These are phyloP conservation scores for Clathrus columnatus DNA, from an alignment of 768 basidiomycete genomes.

Conservation along the genomic window DNA sequence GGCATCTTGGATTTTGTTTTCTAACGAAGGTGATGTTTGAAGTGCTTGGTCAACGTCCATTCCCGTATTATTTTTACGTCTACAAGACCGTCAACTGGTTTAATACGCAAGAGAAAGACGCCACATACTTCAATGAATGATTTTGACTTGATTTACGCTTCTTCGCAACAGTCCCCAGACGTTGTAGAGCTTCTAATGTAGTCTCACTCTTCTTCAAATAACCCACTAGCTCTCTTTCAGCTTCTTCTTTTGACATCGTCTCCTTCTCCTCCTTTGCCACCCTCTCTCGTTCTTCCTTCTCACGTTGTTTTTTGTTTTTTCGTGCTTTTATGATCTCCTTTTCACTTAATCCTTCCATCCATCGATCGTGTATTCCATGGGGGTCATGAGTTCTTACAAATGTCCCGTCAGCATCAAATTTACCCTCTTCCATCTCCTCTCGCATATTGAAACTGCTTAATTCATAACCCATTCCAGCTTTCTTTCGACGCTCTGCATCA, in stretches of 20 bases:
- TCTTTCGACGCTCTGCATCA: constrained; percentile 63
- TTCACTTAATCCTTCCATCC: constrained; percentile 87
- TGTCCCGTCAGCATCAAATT: constrained; percentile 89
- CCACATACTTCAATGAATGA: not conserved
- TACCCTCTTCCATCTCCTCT: constrained; percentile 96
- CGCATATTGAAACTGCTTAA: constrained; percentile 98
- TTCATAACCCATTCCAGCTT: constrained; percentile 88
- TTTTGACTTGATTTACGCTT: constrained; percentile 26
- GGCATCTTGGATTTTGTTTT: constrained; percentile 13
- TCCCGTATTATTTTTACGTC: constrained; percentile 12
- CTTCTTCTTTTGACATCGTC: constrained; percentile 46
- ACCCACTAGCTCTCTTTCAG: constrained; percentile 60
- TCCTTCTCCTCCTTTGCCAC: constrained; percentile 69
- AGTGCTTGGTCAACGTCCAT: constrained; percentile 41
- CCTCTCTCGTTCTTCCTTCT: constrained; percentile 61
- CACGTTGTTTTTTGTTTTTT: constrained; percentile 64
- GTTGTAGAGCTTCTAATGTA: constrained; percentile 79
- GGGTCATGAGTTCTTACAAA: constrained; percentile 84
- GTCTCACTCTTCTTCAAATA: constrained; percentile 87
- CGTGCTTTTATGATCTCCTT: constrained; percentile 77
- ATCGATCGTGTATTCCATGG: constrained; percentile 85
- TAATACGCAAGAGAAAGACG: not conserved
- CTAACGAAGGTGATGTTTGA: constrained; percentile 14
- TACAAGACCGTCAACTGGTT: not conserved
- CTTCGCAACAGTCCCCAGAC: constrained; percentile 66